phyloP scores from a whole-genome alignment of 768 basidiomycete genomes.

The Mycena indigotica region DNA sequence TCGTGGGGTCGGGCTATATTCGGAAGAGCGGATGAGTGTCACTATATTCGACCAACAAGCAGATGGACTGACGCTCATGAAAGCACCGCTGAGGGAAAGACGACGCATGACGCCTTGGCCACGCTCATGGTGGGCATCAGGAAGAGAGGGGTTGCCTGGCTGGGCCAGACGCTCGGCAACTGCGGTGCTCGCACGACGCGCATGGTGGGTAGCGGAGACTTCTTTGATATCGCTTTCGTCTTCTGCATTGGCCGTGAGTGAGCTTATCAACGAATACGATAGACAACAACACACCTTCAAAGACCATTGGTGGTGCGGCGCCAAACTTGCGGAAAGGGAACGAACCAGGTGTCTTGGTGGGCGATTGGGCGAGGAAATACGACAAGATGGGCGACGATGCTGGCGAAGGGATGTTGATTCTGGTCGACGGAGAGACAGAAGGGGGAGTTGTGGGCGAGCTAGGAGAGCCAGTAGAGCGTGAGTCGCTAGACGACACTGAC shows the following conservation, averaged over 20 bases:
- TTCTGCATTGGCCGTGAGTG: constrained; percentile 23
- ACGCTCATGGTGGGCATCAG: constrained; percentile 59
- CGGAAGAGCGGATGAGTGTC: constrained; percentile 14
- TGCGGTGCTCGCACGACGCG: constrained; percentile 63
- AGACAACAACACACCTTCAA: constrained; percentile 54
- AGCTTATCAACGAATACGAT: background rate
- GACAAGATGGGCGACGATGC: constrained; percentile 71
- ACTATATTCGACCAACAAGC: background rate
- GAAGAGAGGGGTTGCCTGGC: constrained; percentile 43
- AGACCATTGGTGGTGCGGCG: constrained; percentile 49
- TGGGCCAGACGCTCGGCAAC: constrained; percentile 57
- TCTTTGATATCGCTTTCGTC: constrained; percentile 46
- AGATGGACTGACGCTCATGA: constrained; percentile 53
- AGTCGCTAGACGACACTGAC: constrained; percentile 59
- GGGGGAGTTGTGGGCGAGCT: constrained; percentile 56
- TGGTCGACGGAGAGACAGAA: constrained; percentile 43
- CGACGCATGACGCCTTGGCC: constrained; percentile 73
- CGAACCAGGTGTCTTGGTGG: constrained; percentile 48
- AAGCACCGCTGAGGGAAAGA: constrained; percentile 66
- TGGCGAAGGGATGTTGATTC: constrained; percentile 53
- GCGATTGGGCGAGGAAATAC: constrained; percentile 66
- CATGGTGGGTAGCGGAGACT: constrained; percentile 45
- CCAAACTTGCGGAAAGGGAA: constrained; percentile 68
- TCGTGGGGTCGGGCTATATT: constrained; percentile 29
- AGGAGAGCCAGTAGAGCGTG: constrained; percentile 55